Base-by-base conservation (phyloP, 169 alveolate genomes). In the Plasmodium vivax region DNA sequence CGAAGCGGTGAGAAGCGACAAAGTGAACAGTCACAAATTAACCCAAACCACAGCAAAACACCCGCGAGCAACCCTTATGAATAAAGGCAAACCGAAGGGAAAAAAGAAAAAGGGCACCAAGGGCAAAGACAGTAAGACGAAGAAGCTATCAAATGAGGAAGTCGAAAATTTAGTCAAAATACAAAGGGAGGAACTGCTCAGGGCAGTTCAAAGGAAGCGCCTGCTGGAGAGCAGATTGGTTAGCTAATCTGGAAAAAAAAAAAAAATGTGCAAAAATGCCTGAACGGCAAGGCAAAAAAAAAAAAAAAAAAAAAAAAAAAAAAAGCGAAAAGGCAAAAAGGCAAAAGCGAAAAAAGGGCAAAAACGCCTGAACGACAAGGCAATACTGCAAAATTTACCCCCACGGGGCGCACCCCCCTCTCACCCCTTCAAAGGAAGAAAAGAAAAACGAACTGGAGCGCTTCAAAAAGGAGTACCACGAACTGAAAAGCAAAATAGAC, bases 381-480 rank as follows among this genome's bases (percentile, higher is more conserved):
- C 75, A 12, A 47, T 2, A 47, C n/a, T 47, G 58, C 58, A 47
- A 12, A 75, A 32, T 3, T 32, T 75, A n/a, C 47, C 7, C 41
- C 45, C 84, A 8, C 7, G 23, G 36, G 72, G 30, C 54, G 10
- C 54, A 14, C n/a, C 32, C 77, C 72, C 43, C 34, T 82, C 62
- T 56, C 72, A 56, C 75, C 75, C 12, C 62, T 51, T 75, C 62
- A 19, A 85, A 85, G 93, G 85, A 79, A 16, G 87, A 75, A 75
- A 85, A 85, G 80, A 85, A 75, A 23, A 68, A 30, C 16, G 93
- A 85, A 75, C 68, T 75, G 27, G 93, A 85, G 41, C 12, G 41
- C 38, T 85, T 85, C 58, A 85, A 77, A 75, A 85, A 74, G 62
- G 93, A 85, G 47, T 85, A 85, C 73, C 77, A 75, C 36, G 93